Evolutionary conservation across 2,329 filamentous ascomycete genomes (phyloP).

Genomic region (Delphinella strobiligena): DNA sequence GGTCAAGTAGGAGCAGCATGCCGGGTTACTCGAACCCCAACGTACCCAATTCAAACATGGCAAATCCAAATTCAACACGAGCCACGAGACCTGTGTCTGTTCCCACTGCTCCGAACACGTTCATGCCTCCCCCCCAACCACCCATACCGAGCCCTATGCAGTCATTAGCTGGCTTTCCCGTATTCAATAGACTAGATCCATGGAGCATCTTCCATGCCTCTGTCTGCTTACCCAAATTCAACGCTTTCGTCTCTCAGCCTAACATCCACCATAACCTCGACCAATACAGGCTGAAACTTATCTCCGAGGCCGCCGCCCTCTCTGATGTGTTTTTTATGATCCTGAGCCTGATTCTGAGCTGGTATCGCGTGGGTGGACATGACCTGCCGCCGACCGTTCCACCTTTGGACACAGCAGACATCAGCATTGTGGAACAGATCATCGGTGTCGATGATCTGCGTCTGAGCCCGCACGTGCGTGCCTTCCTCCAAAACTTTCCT

Average conservation of each 20-base stretch:
- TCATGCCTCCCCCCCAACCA: no score
- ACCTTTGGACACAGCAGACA: no score
- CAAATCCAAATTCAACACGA: no score
- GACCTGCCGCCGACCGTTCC: no score
- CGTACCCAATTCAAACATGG: no score
- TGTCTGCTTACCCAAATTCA: not conserved
- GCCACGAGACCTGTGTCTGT: not conserved
- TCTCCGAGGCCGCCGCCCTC: conserved; percentile 1
- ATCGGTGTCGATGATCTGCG: no score
- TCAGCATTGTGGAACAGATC: no score
- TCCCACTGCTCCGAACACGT: not conserved
- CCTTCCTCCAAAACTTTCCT: conserved; percentile 5
- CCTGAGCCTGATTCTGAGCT: conserved; percentile 1
- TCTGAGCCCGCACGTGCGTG: not conserved
- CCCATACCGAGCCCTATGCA: no score
- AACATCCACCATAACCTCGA: conserved; percentile 1
- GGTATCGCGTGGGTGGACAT: conserved; percentile 1
- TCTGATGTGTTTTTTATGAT: conserved; percentile 6
- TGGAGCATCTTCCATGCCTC: not conserved
- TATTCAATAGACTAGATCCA: not conserved
- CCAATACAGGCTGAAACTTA: not conserved
- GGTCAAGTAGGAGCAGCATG: no score
- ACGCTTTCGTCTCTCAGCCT: not conserved
- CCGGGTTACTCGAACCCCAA: no score
- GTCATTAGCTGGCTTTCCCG: no score